Base-by-base conservation (phyloP, 352 stramenopile species). In the Achlya hypogyna region DNA sequence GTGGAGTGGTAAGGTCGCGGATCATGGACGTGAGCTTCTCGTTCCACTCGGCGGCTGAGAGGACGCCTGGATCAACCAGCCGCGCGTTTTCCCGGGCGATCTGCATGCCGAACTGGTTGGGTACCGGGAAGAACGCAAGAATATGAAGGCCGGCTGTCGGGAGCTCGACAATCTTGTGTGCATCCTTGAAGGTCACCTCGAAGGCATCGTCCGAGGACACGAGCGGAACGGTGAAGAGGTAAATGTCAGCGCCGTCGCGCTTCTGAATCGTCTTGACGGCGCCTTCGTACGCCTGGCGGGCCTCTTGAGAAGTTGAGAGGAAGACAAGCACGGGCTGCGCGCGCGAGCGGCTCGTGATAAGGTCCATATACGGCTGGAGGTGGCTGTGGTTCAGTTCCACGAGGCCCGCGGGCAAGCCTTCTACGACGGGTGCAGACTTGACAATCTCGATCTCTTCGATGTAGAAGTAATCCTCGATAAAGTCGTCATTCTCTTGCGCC, bases 401-500 rank as follows among this genome's bases (percentile, higher is more conserved):
- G 42, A 9, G 23, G 51, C 58, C 29, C 10, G 28, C 25, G 29
- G 34, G 18, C 51, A 63, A 9, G 20, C 54, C 16, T 42, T 49
- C n/a, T 12, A 38, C 5, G 10, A 51, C 35, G 29, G 29, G 54
- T 14, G 42, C 23, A 29, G 54, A 9, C 10, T 28, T 22, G 54
- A 63, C 42, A 53, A 51, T 32, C 12, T 64, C 56, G 10, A 51
- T 27, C 29, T 51, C 20, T 5, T 27, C 42, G 20, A 23, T 34
- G 32, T 67, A 67, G 32, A 67, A 67, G 51, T 67, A 67, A n/a
- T 67, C 60, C 20, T 67, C 42, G 25, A 67, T 45, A n/a, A 67
- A 67, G 60, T 54, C 38, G 47, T 51, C 35, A 18, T 45, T 14
- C 12, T 56, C 40, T 10, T 23, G 20, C 40, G 18, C 20, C 16